These are phyloP conservation scores for Camelina sativa DNA, from an alignment of 345 rosid genomes.

Conservation along the genomic window DNA sequence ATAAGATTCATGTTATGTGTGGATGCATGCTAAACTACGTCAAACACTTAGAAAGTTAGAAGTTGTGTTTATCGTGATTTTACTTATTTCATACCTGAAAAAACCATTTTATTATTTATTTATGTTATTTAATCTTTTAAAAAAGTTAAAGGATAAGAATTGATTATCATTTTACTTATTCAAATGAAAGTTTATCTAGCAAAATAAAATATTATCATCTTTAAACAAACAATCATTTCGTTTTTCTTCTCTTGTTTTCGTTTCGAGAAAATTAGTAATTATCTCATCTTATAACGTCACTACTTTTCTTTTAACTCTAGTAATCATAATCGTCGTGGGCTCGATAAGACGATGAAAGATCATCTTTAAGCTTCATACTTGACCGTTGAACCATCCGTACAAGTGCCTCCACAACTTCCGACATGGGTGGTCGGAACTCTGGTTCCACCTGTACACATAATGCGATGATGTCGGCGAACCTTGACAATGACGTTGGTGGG, in stretches of 20 bases:
- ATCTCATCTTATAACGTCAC: background rate
- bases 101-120: too few species aligned
- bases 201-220: too few species aligned
- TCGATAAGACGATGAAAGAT: slow-evolving; percentile 39
- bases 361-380: slow-evolving; percentile 47
- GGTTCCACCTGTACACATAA: slow-evolving; percentile 87
- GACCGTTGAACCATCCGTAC: slow-evolving; percentile 47
- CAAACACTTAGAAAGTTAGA: too few species aligned
- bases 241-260: background rate
- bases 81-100: too few species aligned
- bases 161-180: background rate
- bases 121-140: background rate
- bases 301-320: slow-evolving; percentile 15
- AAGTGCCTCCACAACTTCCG: slow-evolving; percentile 73
- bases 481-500: slow-evolving; percentile 82
- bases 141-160: background rate
- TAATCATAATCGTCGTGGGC: slow-evolving; percentile 41
- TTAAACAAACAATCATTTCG: too few species aligned
- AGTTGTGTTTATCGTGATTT: too few species aligned
- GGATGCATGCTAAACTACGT: too few species aligned
- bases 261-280: background rate
- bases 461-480: slow-evolving; percentile 80
- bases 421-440: slow-evolving; percentile 81
- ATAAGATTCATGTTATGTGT: too few species aligned
- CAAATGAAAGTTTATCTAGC: background rate